phyloP scores from a whole-genome alignment of 1,139 yeast species.

The Debaryomyces fabryi region DNA sequence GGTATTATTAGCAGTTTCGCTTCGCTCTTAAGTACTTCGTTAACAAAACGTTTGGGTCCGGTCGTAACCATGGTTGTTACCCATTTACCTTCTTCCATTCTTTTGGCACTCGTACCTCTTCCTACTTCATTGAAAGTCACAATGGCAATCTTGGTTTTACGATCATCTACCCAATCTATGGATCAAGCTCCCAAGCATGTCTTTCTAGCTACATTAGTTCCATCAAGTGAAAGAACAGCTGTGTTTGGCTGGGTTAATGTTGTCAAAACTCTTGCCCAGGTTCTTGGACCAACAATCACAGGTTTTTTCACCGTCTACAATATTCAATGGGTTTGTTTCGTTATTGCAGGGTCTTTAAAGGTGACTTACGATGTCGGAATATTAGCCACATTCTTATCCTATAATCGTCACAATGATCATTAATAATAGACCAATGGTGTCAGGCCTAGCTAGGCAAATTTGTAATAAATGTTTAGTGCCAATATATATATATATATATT shows the following conservation, averaged over 20 bases:
- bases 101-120: slow-evolving; percentile 40
- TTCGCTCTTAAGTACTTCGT: slow-evolving; percentile 44
- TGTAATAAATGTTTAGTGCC: too few species aligned
- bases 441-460: too few species aligned
- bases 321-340: slow-evolving; percentile 43
- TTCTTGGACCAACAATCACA: slow-evolving; percentile 41
- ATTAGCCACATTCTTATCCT: slow-evolving; percentile 35
- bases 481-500: too few species aligned
- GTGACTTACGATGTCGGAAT: slow-evolving; percentile 44
- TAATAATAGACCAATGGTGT: slow-evolving; percentile 7
- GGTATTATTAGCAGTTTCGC: slow-evolving; percentile 44
- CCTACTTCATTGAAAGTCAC: slow-evolving; percentile 34
- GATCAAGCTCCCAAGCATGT: slow-evolving; percentile 51
- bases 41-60: slow-evolving; percentile 48
- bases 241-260: slow-evolving; percentile 47
- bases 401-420: slow-evolving; percentile 28
- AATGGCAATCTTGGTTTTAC: slow-evolving; percentile 30
- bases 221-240: slow-evolving; percentile 39
- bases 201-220: slow-evolving; percentile 41
- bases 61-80: slow-evolving; percentile 48
- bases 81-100: slow-evolving; percentile 46
- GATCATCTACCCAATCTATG: slow-evolving; percentile 46
- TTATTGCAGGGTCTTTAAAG: slow-evolving; percentile 43
- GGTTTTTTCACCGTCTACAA: slow-evolving; percentile 35
- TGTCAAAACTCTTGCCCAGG: slow-evolving; percentile 43